Base-by-base conservation (phyloP, 2,329 filamentous ascomycete species). In the Nothophoma quercina region DNA sequence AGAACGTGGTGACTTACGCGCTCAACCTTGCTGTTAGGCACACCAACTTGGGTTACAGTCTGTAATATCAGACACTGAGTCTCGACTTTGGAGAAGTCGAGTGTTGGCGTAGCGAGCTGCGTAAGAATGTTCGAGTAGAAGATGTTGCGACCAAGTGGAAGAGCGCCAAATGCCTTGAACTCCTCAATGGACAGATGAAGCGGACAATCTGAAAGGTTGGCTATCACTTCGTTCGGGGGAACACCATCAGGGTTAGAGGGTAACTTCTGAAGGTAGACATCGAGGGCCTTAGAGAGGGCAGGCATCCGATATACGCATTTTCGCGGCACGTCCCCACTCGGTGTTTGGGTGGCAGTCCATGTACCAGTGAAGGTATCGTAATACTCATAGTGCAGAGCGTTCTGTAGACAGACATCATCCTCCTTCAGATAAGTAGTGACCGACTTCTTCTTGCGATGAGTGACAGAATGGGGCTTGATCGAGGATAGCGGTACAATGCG, bases 91-190 rank as follows among this genome's bases (percentile, higher is more conserved):
- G 78, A 80, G 28, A 85, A 79, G 35, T 84, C 79, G 0, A 88
- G 44, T 1, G 72, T 72, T 0, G 80, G 69, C 62, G 74, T 70
- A 0, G 70, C 66, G 3, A 88, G 65, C 59, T 86, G 79, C 1
- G 75, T 62, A 0, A 85, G 62, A 3, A 88, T 79, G 45, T 86
- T 87, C 7, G 74, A 61, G 81, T 84, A 88, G 42, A 84, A 81
- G 8, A 85, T 69, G 1, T 68, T 63, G 9, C 75, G 51, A 0
- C 84, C 84, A 1, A 79, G 64, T 0, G 80, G 77, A 2, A 87
- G 58, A 0, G 77, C 63, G 0, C 76, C 75, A 22, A 86, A 77
- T 0, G 77, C 72, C 38, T 82, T 81, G 63, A 79, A 87, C 45
- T 88, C 84, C 0, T 80, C 78, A 0, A 84, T 51, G 0, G 79